Conservation (phyloP, 2,329 filamentous ascomycete species). For the Penicillium decumbens region DNA sequence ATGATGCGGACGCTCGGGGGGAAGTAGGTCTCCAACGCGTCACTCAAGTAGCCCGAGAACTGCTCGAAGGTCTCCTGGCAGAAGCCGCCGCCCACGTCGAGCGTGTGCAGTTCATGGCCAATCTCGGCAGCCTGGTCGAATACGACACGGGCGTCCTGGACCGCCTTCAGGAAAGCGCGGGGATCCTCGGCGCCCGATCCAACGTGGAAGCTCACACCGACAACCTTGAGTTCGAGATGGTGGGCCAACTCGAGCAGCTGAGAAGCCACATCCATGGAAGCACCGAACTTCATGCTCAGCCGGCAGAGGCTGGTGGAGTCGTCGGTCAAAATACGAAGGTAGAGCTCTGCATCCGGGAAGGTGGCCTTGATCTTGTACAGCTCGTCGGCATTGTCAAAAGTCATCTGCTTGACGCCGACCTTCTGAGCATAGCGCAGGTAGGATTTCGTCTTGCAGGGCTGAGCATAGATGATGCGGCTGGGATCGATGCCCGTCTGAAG, state of each 20-base stretch:
- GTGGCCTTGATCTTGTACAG: conserved; percentile 95
- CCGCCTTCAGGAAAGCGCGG: conserved; percentile 83
- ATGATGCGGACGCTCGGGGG: conserved; percentile 80
- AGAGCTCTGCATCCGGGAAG: conserved; percentile 83
- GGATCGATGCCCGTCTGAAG: conserved; percentile 77
- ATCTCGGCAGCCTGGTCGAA: conserved; percentile 76
- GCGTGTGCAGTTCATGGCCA: conserved; percentile 76
- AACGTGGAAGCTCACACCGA: conserved; percentile 96
- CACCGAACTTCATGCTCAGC: conserved; percentile 95
- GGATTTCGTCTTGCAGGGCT: conserved; percentile 99
- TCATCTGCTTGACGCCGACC: conserved; percentile 92
- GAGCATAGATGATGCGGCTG: conserved; percentile 93
- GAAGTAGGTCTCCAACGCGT: conserved; percentile 82
- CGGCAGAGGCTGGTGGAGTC: conserved; percentile 92
- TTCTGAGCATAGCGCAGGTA: conserved; percentile 87
- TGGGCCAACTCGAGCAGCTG: conserved; percentile 74
- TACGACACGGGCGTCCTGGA: conserved; percentile 79
- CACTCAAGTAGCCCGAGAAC: conserved; percentile 76
- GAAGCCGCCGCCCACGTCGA: conserved; percentile 95
- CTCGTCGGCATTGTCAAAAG: conserved; percentile 97
- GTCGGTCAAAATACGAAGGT: conserved; percentile 90
- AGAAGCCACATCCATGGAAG: conserved; percentile 74
- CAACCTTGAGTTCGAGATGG: conserved; percentile 79
- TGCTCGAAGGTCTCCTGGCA: conserved; percentile 83
- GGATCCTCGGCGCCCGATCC: conserved; percentile 94